Evolutionary conservation across 805 yeast species (phyloP), one percentile per base, ranked within the genome.

Genomic region (Zygotorulaspora danielsina): DNA sequence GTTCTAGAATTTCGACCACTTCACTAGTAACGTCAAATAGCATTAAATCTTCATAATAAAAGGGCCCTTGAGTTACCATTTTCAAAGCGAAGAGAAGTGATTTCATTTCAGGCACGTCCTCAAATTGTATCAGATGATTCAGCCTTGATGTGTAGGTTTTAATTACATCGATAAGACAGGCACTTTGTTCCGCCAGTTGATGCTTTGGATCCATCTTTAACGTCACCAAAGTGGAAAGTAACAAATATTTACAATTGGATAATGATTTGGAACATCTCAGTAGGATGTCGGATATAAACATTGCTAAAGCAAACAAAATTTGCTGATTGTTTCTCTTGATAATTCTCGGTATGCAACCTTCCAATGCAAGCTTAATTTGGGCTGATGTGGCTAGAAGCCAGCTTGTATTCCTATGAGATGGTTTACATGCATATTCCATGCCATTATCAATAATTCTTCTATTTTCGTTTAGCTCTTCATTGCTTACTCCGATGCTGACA

Each of bases 361-460:
- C 56, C 5, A 80, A 42, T 0, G 81, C 76, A 12, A 69, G 55
- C 34, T 64, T 62, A 2, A 78, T 62, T 49, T 80, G 84, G 12
- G 57, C 50, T 4, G 72, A 58, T 0, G 83, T 76, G 0, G 72
- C 78, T 10, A 55, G 63, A n/a, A 78, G 53, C 86, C 86, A 79
- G 11, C 70, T 49, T 5, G 63, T 63, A 4, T 75, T 69, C 51
- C 84, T 62, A 45, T 67, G 71, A 3, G 49, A 37, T 40, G 45
- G 29, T 39, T 42, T 19, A 42, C 54, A 22, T 41, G 50, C 28
- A 41, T 18, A 12, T 15, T 32, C 26, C 30, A 41, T 24, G 8
- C 16, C 22, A 8, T 36, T 34, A 2, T 50, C 30, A 9, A 49
- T 51, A 21, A 51, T 45, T 3, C 52, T 29, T 6, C 43, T 29